Conservation (phyloP, 192 early-diverging fungal species). For the Chytriomyces hyalinus region DNA sequence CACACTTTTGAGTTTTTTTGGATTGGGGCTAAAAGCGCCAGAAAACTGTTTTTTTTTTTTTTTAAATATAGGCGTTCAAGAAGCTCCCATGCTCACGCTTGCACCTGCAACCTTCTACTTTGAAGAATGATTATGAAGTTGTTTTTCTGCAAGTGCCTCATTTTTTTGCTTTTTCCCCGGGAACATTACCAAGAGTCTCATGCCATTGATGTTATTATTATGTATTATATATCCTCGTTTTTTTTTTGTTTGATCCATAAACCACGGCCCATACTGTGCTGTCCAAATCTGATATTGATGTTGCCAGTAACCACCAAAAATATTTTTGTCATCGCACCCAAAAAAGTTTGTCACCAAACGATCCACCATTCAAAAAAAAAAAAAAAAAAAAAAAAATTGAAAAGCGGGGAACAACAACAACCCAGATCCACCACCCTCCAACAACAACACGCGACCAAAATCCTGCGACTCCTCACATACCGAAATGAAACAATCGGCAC, state of each 20-base stretch:
- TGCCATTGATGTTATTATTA: neutral
- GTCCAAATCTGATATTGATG: too few relatives aligned
- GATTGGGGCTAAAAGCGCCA: neutral
- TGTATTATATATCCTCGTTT: neutral
- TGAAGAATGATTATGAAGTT: neutral
- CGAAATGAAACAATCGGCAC: conserved; percentile 16
- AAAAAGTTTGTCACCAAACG: too few relatives aligned
- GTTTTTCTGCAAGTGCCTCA: neutral
- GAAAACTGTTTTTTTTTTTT: neutral
- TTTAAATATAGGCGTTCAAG: neutral
- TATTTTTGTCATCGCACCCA: too few relatives aligned
- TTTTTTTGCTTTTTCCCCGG: neutral
- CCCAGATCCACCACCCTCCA: neutral
- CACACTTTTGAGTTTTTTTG: neutral
- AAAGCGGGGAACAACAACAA: too few relatives aligned
- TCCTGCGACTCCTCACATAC: neutral
- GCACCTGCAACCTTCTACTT: neutral
- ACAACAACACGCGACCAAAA: neutral
- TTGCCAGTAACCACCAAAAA: too few relatives aligned
- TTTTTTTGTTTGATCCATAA: too few relatives aligned
- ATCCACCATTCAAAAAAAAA: too few relatives aligned
- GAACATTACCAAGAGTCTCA: neutral
- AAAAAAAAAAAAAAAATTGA: too few relatives aligned
- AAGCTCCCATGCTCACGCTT: neutral
- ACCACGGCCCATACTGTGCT: too few relatives aligned